Evolutionary conservation across 352 stramenopile species (phyloP), one percentile per base, ranked within the genome.

Genomic region (Pythium aphanidermatum): DNA sequence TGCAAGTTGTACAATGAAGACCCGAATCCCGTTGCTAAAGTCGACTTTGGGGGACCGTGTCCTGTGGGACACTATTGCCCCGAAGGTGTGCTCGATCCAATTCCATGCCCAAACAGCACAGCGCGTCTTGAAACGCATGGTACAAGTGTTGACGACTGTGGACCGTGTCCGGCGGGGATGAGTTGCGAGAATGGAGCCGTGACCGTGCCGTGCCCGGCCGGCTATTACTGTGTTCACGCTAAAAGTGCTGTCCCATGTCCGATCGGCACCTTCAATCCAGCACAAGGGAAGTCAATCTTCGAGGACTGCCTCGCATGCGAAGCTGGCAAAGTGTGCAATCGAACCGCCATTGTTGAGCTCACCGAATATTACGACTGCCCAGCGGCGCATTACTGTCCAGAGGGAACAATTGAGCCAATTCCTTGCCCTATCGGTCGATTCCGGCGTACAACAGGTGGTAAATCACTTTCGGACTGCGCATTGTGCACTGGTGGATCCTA

Each of bases 111-210:
- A 8, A 80, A 68, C 20, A 71, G 65, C 5, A 74, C 68, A 3
- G 79, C 80, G 29, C 59, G 73, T 0, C 37, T 88, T 2, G 59
- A 82, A 33, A 74, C 58, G 0, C 58, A 76, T n/a, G 75, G 66
- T 0, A 57, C 66, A 24, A 70, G 62, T 13, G 24, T 80, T 13
- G 66, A 70, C n/a, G 76, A 90, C 41, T 90, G 81, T 29, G 76
- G 66, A 0, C 60, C 60, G 6, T 97, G 90, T 55, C 72, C 81
- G n/a, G 73, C 76, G 12, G 90, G 91, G 5, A 92, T 81, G 56
- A 95, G 73, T 31, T 98, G 92, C 35, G 60, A 76, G 4, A 68
- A 81, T 17, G 83, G 85, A 6, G 79, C 74, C 2, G 58, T 60
- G 10, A 91, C 74, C 2, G 58, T 83, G 10, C 41, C 52, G 1